A percentile compares a stretch with the other conserved stretches of the same genome.
Evolutionary conservation across 176 grass and related monocot genomes (phyloP).

Genomic region (Cenchrus fungigraminus): DNA sequence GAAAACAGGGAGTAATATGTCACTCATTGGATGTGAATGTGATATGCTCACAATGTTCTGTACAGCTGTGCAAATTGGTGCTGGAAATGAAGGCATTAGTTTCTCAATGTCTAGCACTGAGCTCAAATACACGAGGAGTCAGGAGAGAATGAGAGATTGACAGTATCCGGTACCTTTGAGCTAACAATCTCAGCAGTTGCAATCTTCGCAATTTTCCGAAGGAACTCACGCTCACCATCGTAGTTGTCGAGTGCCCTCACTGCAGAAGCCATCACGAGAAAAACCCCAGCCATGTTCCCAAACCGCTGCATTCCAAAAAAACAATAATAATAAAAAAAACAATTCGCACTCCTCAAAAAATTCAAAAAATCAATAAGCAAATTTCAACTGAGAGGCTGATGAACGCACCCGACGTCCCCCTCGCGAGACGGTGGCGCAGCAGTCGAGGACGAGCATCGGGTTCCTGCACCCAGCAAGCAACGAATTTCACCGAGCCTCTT

Average conservation of each 20-base stretch:
- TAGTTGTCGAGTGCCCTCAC: slow-evolving; percentile 63
- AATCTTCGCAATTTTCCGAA: slow-evolving; percentile 76
- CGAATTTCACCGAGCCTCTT: slow-evolving; percentile 36
- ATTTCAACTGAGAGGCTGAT: background rate
- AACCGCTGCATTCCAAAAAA: slow-evolving; percentile 65
- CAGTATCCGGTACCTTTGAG: slow-evolving; percentile 67
- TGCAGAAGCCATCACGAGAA: slow-evolving; percentile 87
- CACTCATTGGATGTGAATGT: background rate
- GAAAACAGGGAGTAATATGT: background rate
- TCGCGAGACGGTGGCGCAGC: slow-evolving; percentile 68
- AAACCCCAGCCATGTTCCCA: slow-evolving; percentile 89
- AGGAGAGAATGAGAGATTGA: background rate
- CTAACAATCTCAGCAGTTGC: slow-evolving; percentile 87
- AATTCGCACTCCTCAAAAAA: slow-evolving; percentile 6
- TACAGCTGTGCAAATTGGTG: background rate
- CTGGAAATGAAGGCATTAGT: background rate
- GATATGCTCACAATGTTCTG: background rate
- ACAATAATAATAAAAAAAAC: background rate
- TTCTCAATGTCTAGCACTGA: background rate
- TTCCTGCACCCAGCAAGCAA: slow-evolving; percentile 61
- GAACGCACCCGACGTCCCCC: slow-evolving; percentile 71
- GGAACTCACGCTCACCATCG: slow-evolving; percentile 56
- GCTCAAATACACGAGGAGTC: background rate
- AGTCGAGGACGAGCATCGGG: slow-evolving; percentile 78
- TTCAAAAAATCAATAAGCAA: background rate